These are phyloP conservation scores for Zygosaccharomyces kombuchaensis DNA, from an alignment of 805 yeast genomes.

Conservation along the genomic window DNA sequence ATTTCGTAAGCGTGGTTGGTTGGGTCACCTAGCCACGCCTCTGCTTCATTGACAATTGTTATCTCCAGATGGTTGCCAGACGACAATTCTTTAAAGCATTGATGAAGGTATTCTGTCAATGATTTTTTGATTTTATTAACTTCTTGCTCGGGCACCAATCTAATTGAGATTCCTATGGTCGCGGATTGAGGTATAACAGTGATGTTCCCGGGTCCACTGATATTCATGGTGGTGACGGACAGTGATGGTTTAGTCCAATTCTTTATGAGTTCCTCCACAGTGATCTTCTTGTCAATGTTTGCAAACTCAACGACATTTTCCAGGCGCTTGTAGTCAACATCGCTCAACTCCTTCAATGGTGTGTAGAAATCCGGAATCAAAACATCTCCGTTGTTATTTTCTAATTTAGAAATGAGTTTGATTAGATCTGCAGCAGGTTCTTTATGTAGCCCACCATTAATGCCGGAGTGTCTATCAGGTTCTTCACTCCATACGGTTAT, in stretches of 20 bases:
- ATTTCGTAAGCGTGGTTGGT: conserved; percentile 66
- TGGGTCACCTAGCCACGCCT: conserved; percentile 94
- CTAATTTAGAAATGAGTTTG: conserved; percentile 61
- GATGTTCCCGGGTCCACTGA: conserved; percentile 85
- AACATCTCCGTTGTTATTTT: conserved; percentile 51
- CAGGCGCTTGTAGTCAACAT: conserved; percentile 57
- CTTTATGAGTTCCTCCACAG: conserved; percentile 54
- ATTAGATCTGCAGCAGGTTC: conserved; percentile 89
- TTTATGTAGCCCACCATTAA: conserved; percentile 85
- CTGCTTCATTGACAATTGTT: conserved; percentile 75
- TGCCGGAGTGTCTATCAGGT: conserved; percentile 94
- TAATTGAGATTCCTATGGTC: conserved; percentile 68
- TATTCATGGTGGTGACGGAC: conserved; percentile 77
- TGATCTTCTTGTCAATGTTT: conserved; percentile 26
- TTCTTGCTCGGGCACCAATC: conserved; percentile 88
- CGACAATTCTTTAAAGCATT: conserved; percentile 45
- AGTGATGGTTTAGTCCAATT: conserved; percentile 90
- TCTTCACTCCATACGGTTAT: conserved; percentile 64
- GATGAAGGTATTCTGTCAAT: conserved; percentile 44
- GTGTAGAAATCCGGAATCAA: conserved; percentile 67
- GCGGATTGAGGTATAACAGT: conserved; percentile 87
- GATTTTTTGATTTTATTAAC: conserved; percentile 50
- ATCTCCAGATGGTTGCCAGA: conserved; percentile 62
- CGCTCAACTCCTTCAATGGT: conserved; percentile 54
- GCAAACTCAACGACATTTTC: conserved; percentile 51